A percentile compares a stretch with the other conserved stretches of the same genome.
These are phyloP conservation scores for Penicillium crystallinum DNA, from an alignment of 495 filamentous ascomycete species.

Conservation along the genomic window DNA sequence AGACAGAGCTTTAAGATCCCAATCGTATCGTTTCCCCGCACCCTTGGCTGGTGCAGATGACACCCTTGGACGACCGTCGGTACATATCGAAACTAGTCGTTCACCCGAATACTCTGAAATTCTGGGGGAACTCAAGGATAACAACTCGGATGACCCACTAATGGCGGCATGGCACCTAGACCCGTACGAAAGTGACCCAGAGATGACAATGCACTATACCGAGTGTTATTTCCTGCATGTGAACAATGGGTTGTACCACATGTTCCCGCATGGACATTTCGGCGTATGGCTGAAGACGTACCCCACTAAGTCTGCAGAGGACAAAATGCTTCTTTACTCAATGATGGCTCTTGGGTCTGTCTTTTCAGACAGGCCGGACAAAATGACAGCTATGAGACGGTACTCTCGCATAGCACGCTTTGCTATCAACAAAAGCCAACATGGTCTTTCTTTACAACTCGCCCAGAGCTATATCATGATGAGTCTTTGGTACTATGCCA, in stretches of 20 bases:
- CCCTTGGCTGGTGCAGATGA: slow-evolving; percentile 15
- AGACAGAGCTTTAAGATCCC: slow-evolving; percentile 23
- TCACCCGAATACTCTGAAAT: slow-evolving; percentile 31
- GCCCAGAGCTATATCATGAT: slow-evolving; percentile 60
- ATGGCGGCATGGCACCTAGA: slow-evolving; percentile 58
- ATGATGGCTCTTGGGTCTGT: slow-evolving; percentile 55
- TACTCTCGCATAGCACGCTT: slow-evolving; percentile 56
- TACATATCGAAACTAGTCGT: slow-evolving; percentile 10
- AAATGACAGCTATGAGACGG: slow-evolving; percentile 38
- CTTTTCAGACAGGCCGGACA: slow-evolving; percentile 52
- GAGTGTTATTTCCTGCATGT: slow-evolving; percentile 51
- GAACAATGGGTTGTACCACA: slow-evolving; percentile 48
- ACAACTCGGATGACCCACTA: slow-evolving; percentile 40
- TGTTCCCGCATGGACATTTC: slow-evolving; percentile 54
- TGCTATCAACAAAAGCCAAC: slow-evolving; percentile 47
- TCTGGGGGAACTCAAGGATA: slow-evolving; percentile 29
- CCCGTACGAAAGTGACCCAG: slow-evolving; percentile 51
- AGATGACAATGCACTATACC: slow-evolving; percentile 45
- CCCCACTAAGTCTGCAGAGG: slow-evolving; percentile 53
- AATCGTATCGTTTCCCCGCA: slow-evolving; percentile 14
- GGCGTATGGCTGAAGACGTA: slow-evolving; percentile 48
- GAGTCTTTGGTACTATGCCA: slow-evolving; percentile 57
- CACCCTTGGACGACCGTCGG: slow-evolving; percentile 4
- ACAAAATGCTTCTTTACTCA: slow-evolving; percentile 66
- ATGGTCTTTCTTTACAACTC: slow-evolving; percentile 52